Evolutionary conservation across 768 basidiomycete species (phyloP), one percentile per base, ranked within the genome.

Genomic region (Boletus rufocinnamomeus): DNA sequence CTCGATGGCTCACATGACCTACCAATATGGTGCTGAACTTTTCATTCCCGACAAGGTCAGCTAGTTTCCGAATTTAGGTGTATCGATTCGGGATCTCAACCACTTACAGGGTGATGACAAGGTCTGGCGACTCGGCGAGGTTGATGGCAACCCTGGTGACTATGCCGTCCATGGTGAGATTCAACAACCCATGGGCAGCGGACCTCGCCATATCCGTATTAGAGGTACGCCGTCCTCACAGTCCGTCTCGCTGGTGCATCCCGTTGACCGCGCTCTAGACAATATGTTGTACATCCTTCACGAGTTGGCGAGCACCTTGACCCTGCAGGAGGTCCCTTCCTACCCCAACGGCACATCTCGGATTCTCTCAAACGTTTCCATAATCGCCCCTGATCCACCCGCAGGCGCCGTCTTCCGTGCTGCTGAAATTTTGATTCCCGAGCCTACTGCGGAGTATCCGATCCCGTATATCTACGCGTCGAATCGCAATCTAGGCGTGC

Each of bases 1-100:
- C 8, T 85, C 87, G 2, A 81, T 87, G 68, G 87, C 88, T 13
- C 88, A 89, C 67, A 85, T 86, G 85, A 77, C 80, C 0, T 69
- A 85, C 32, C 78, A 86, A 70, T 75, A 83, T 64, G 75, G 75
- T 6, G 66, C 65, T 9, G 87, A 89, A 62, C 65, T 90, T 10
- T 78, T 89, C 61, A 75, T 89, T 9, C 82, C 87, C 0, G 88
- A 88, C 72, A 74, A 88, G 68, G 87, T 87, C 54, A 53, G 80
- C 69, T 34, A 46, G 13, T 14, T 11, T 37, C 41, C 14, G 32
- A 9, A 3, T 45, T 16, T 41, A 16, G 19, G 30, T 17, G 17
- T 19, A 21, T 30, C 10, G 6, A 23, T 54, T 34, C 48, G 19
- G 34, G 5, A 9, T 27, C 49, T 56, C 38, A 54, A 35, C 50